A percentile compares a stretch with the other conserved stretches of the same genome.
Evolutionary conservation across 2,329 filamentous ascomycete genomes (phyloP).

Genomic region (Exophiala phaeomuriformis): DNA sequence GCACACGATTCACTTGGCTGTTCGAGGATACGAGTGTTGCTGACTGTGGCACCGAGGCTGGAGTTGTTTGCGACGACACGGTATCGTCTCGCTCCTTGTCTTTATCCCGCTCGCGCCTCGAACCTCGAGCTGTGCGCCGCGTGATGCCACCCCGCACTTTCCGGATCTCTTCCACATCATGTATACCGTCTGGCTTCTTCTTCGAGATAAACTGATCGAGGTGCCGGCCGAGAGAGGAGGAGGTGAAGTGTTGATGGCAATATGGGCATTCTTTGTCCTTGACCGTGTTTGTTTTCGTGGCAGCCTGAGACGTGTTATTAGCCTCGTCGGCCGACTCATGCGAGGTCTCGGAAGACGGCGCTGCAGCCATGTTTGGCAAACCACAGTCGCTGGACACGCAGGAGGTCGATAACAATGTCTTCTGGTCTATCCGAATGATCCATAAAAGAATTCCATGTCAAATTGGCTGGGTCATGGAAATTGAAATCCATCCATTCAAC

Average conservation of each 20-base stretch:
- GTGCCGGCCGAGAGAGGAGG: slow-evolving; percentile 85
- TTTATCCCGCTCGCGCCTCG: slow-evolving; percentile 57
- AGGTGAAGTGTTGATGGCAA: slow-evolving; percentile 84
- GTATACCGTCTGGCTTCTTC: slow-evolving; percentile 87
- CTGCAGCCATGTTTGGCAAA: slow-evolving; percentile 12
- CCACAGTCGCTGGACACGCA: slow-evolving; percentile 1
- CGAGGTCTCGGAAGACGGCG: slow-evolving; percentile 19
- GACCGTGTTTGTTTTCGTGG: slow-evolving; percentile 37
- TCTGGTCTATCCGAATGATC: slow-evolving; percentile 3
- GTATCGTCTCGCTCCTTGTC: slow-evolving; percentile 41
- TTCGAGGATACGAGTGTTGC: slow-evolving; percentile 5
- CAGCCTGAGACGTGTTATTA: slow-evolving; percentile 3
- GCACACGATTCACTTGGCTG: slow-evolving; percentile 14
- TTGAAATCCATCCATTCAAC: neutral
- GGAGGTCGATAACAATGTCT: neutral
- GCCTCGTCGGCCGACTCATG: slow-evolving; percentile 21
- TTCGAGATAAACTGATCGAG: slow-evolving; percentile 90
- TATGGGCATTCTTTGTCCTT: slow-evolving; percentile 89
- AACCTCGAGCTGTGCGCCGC: slow-evolving; percentile 68
- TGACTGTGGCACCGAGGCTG: slow-evolving; percentile 6
- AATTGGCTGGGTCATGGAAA: neutral
- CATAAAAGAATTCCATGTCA: neutral
- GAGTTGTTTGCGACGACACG: slow-evolving; percentile 31
- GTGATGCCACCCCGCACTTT: slow-evolving; percentile 80
- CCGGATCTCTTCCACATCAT: slow-evolving; percentile 82